Base-by-base conservation (phyloP, 306 rosid species). In the Fragaria ananassa region DNA sequence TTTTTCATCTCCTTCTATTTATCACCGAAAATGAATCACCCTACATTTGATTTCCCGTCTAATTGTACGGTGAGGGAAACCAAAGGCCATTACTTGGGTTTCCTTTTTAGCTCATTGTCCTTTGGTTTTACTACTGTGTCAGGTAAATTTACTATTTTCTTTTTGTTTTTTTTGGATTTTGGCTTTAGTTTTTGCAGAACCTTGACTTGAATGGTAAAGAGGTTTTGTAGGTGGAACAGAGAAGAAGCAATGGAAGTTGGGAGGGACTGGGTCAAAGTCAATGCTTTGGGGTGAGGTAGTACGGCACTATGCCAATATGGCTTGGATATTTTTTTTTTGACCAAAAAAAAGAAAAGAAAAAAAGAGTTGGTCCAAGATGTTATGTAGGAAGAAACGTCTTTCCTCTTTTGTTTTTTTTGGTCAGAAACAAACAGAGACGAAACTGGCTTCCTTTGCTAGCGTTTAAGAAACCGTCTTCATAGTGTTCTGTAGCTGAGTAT, bases 211-310 rank as follows among this genome's bases (percentile, higher is more conserved):
- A 34, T 46, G 72, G 85, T 50, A 6, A 21, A 34, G 76, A 29
- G 35, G 51, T 44, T 74, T 44, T 39, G 44, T 25, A 45, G 21
- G 70, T 47, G 14, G 14, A 29, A 60, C 78, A 41, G 44, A 29
- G 2, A 31, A 23, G 21, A 56, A 67, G 31, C 31, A 18, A 71
- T 5, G 54, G 35, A 72, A 23, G 14, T 56, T 41, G 31, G 12
- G 68, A 42, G 29, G 6, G 78, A 61, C 45, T 0, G n/a, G 18
- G 78, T 74, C 78, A 44, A 56, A 29, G 44, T 60, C 68, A 63
- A 63, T 17, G 68, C 68, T 34, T 31, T 31, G 42, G 23, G 45
- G 67, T 61, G 67, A 60, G 39, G n/a, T 31, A 14, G 25, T 60
- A 21, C 10, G 41, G 41, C 41, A 37, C 6, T 37, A 6, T 41